phyloP scores from a whole-genome alignment of 495 filamentous ascomycete species.

The Xanthoparmelia taractica region DNA sequence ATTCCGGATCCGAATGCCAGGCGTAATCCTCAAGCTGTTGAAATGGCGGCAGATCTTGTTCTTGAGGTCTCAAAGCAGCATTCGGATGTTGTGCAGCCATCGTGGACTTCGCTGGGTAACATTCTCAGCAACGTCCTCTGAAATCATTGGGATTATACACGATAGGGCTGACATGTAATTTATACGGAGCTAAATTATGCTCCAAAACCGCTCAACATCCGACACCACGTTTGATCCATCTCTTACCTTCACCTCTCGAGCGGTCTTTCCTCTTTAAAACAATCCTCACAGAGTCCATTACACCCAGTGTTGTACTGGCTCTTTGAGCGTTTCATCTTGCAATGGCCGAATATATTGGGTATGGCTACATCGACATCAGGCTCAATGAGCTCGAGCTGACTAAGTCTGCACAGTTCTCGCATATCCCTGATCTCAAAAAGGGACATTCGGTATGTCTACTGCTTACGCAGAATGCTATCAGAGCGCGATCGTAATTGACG shows the following conservation, averaged over 20 bases:
- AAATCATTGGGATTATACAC: not conserved
- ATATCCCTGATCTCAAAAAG: slow-evolving; percentile 94
- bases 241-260: not conserved
- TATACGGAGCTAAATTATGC: not conserved
- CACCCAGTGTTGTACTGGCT: not conserved
- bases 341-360: slow-evolving; percentile 62
- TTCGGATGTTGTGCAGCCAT: slow-evolving; percentile 4
- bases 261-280: not conserved
- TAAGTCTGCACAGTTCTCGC: slow-evolving; percentile 46
- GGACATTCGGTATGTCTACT: slow-evolving; percentile 72
- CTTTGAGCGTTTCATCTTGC: not conserved
- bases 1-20: slow-evolving; percentile 39
- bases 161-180: not conserved
- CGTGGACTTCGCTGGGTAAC: not conserved
- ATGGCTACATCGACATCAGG: slow-evolving; percentile 21
- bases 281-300: not conserved
- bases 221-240: not conserved
- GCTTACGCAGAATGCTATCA: not conserved
- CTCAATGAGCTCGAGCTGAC: slow-evolving; percentile 23
- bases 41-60: slow-evolving; percentile 7
- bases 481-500: slow-evolving; percentile 29
- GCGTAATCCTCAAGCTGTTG: slow-evolving; percentile 30
- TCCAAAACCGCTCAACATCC: not conserved
- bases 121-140: not conserved
- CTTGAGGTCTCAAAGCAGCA: not conserved